A percentile compares a stretch with the other conserved stretches of the same genome.
Conservation (phyloP, 257 asterid genomes). For the Solanum dulcamara region DNA sequence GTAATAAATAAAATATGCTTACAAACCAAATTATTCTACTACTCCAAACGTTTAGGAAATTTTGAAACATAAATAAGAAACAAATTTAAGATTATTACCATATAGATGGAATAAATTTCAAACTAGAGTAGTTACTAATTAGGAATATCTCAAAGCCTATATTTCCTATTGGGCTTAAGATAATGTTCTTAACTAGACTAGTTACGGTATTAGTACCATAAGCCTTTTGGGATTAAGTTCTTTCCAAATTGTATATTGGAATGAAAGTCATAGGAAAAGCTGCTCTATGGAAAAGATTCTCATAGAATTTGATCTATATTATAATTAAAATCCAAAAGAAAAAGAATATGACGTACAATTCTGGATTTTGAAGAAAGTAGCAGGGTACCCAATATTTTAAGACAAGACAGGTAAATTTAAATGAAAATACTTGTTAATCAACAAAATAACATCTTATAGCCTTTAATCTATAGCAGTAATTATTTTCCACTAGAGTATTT, state of each 20-base stretch:
- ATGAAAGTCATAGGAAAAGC: not conserved
- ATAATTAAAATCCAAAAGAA: not conserved
- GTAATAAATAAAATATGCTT: too few relatives aligned
- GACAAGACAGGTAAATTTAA: not conserved
- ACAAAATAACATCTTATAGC: not conserved
- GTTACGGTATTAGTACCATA: not conserved
- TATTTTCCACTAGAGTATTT: not conserved
- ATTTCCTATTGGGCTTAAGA: not conserved
- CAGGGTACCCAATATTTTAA: not conserved
- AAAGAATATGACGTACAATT: not conserved
- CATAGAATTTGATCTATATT: not conserved
- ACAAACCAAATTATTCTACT: too few relatives aligned
- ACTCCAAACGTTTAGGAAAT: not conserved
- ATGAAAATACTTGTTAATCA: not conserved
- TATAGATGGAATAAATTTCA: not conserved
- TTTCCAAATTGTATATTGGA: not conserved
- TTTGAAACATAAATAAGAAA: not conserved
- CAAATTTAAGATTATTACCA: not conserved
- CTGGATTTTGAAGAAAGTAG: not conserved
- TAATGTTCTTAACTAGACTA: not conserved
- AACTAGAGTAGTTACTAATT: not conserved
- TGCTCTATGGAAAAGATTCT: not conserved
- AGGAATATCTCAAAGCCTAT: not conserved
- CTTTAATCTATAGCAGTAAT: not conserved
- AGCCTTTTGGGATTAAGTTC: not conserved